Evolutionary conservation across 2,329 filamentous ascomycete genomes (phyloP), one percentile per base, ranked within the genome.

Genomic region (Gnomoniopsis sp.): DNA sequence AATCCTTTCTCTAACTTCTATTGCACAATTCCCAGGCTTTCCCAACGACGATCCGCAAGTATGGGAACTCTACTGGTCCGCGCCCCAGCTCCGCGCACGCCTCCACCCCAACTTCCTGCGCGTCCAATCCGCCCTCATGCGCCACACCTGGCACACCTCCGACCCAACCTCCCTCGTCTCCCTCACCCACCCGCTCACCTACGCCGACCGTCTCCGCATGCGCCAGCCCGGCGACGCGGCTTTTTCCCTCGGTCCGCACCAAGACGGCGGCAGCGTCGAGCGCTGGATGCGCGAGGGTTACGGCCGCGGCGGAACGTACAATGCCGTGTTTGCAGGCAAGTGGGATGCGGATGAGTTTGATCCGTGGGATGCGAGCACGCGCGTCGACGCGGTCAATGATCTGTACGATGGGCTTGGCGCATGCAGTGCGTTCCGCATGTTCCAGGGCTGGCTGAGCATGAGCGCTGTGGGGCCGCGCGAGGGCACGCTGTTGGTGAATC

Each of bases 391-490:
- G 3, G 81, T 85, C 2, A 87, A 84, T 61, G 88, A 96, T 71
- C 75, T 93, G 36, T 95, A 97, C 70, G 81, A 90, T 53, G 91
- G 92, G 0, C 81, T 91, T 0, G 92, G 93, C 0, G 87, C 89
- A 1, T 96, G 91, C 73, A 88, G 83, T 49, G 91, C 92, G 78
- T 92, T 96, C 73, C 83, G 93, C 43, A 89, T 91, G 81, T 93
- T 90, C 71, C 93, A 97, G 74, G 93, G 91, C 19, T 97, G 93
- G 93, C 73, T 97, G 54, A 84, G 83, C 60, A 88, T 97, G 81
- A 91, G 88, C 59, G 75, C 78, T n/a, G 88, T 86, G 0, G 85
- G 80, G 0, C 89, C 90, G 0, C 79, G 80, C 6, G 87, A 96
- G 74, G 93, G 93, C 1, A 95, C 92, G 0, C 74, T 97, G 54